Conservation (phyloP, 352 stramenopile species). For the Globisporangium polare region DNA sequence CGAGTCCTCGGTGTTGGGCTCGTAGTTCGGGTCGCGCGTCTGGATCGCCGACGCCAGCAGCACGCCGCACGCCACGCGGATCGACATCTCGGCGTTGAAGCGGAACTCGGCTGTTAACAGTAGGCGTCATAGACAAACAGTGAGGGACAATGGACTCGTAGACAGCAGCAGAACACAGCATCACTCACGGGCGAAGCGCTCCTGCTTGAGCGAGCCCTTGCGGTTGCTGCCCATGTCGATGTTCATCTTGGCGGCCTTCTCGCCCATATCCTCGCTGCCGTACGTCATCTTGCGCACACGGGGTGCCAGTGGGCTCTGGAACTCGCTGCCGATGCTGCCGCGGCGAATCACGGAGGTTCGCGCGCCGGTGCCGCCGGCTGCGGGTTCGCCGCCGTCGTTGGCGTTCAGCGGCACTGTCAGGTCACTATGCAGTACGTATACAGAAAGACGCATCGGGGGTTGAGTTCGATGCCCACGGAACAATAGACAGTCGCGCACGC, state of each 20-base stretch:
- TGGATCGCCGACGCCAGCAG: conserved; percentile 69
- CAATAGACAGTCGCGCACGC: background rate
- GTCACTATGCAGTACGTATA: conserved; percentile 17
- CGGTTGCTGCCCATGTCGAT: conserved; percentile 57
- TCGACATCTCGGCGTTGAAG: conserved; percentile 63
- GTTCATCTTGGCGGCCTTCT: conserved; percentile 63
- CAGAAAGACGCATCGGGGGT: background rate
- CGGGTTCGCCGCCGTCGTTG: conserved; percentile 1
- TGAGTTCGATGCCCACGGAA: background rate
- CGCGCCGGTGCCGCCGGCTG: background rate
- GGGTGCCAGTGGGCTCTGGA: conserved; percentile 26
- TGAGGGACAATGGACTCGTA: background rate
- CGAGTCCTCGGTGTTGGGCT: conserved; percentile 30
- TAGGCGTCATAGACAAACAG: background rate
- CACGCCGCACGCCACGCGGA: conserved; percentile 64
- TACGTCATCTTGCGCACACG: conserved; percentile 44
- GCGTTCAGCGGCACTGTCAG: conserved; percentile 30
- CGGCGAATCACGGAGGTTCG: background rate
- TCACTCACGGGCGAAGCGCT: conserved; percentile 52
- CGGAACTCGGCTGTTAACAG: conserved; percentile 45
- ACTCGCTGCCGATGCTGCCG: conserved; percentile 4
- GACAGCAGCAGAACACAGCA: background rate
- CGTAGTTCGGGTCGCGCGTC: conserved; percentile 46
- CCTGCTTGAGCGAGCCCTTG: conserved; percentile 41
- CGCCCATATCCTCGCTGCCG: conserved; percentile 53